Evolutionary conservation across 176 grass and related monocot species (phyloP).

Genomic region (Cenchrus fungigraminus): DNA sequence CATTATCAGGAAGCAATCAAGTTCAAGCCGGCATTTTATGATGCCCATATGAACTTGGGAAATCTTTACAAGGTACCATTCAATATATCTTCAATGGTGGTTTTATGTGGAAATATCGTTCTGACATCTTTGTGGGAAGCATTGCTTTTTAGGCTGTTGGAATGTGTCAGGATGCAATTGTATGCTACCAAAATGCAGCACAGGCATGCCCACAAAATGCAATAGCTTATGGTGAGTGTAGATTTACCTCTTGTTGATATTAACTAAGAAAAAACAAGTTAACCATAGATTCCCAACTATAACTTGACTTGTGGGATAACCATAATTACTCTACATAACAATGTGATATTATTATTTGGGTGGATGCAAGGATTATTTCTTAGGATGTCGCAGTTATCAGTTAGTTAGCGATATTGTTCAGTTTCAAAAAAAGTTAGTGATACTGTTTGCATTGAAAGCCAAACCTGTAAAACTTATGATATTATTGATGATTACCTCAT

Average conservation of each 20-base stretch:
- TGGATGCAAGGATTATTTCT: constrained; percentile 28
- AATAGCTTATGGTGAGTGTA: constrained; percentile 68
- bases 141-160: constrained; percentile 52
- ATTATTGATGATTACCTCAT: not conserved
- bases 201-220: constrained; percentile 65
- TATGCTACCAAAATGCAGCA: constrained; percentile 67
- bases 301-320: constrained; percentile 20
- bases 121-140: not conserved
- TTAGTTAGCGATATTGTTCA: not conserved
- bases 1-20: constrained; percentile 69
- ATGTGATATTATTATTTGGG: not conserved
- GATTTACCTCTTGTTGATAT: constrained; percentile 19
- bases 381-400: not conserved
- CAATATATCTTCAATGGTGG: not conserved
- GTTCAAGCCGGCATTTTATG: constrained; percentile 64
- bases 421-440: not conserved
- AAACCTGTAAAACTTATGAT: not conserved
- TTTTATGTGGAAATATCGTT: constrained; percentile 20
- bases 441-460: not conserved
- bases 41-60: constrained; percentile 75
- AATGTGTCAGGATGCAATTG: constrained; percentile 81
- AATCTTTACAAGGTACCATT: constrained; percentile 83
- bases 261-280: constrained; percentile 11
- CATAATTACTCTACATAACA: not conserved
- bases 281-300: not conserved